Evolutionary conservation across 2,329 filamentous ascomycete genomes (phyloP).

Genomic region (Sporothrix globosa): DNA sequence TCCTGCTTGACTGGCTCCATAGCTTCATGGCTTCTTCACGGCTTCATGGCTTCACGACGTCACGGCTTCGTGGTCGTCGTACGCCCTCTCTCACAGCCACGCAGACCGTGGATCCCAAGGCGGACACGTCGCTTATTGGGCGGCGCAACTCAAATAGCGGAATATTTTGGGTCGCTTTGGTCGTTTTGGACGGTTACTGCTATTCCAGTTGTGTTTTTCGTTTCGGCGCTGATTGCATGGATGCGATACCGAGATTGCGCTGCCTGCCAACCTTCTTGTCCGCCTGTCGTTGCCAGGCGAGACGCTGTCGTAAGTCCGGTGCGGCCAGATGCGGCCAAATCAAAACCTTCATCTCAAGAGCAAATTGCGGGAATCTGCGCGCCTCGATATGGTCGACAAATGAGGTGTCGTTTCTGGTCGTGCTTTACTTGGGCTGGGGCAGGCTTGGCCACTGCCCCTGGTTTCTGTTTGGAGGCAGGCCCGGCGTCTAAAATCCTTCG

Average conservation of each 20-base stretch:
- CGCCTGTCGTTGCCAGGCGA: slow-evolving; percentile 16
- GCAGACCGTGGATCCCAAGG: not conserved
- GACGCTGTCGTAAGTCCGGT: slow-evolving; percentile 2
- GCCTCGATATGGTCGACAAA: slow-evolving; percentile 12
- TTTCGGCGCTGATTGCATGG: not conserved
- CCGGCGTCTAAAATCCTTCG: slow-evolving; percentile 18
- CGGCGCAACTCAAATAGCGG: not conserved
- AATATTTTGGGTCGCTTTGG: not conserved
- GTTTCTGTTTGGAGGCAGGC: not conserved
- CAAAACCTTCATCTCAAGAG: not conserved
- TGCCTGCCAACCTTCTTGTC: not conserved
- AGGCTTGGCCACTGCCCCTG: slow-evolving; percentile 4
- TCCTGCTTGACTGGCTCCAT: not conserved
- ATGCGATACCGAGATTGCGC: slow-evolving; percentile 7
- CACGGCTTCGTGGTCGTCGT: not conserved
- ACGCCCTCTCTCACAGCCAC: not conserved
- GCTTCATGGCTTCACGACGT: not conserved
- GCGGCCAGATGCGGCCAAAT: not conserved
- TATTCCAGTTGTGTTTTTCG: not conserved
- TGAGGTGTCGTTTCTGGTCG: slow-evolving; percentile 6
- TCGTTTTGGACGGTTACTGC: not conserved
- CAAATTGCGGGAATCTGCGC: slow-evolving; percentile 17
- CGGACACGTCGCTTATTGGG: not conserved
- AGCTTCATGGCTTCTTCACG: not conserved
- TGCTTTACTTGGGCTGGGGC: not conserved